Conservation (phyloP, 163 green algal species). For the Prototheca wickerhamii region DNA sequence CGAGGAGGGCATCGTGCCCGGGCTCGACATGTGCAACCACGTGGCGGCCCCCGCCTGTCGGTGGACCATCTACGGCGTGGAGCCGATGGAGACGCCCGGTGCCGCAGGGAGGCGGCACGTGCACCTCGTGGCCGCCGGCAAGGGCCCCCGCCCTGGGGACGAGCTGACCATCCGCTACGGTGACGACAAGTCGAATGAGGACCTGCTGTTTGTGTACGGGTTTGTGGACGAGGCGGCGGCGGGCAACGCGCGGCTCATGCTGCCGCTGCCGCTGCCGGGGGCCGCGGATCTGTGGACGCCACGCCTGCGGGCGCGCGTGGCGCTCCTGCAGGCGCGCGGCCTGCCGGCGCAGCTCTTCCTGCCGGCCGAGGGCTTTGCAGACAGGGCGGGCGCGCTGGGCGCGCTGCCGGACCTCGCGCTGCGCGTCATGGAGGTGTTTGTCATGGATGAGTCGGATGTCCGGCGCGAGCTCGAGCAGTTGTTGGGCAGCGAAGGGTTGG, state of each 20-base stretch:
- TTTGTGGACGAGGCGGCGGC: constrained; percentile 33
- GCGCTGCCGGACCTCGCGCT: constrained; percentile 30
- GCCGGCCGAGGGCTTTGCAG: constrained; percentile 11
- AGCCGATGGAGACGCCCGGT: background rate
- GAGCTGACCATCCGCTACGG: constrained; percentile 74
- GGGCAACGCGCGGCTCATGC: background rate
- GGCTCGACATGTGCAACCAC: constrained; percentile 84
- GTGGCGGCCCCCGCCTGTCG: constrained; percentile 33
- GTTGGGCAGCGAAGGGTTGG: too few relatives aligned
- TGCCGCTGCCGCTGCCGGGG: background rate
- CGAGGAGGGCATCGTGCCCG: constrained; percentile 68
- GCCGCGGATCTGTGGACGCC: background rate
- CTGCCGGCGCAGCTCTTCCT: constrained; percentile 67
- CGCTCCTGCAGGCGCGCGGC: constrained; percentile 39
- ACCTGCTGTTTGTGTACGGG: constrained; percentile 77
- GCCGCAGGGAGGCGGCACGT: constrained; percentile 15
- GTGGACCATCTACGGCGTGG: constrained; percentile 38
- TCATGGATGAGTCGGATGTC: constrained; percentile 44
- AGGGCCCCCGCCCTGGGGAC: constrained; percentile 18
- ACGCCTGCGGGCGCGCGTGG: constrained; percentile 30
- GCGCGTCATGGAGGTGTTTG: constrained; percentile 56
- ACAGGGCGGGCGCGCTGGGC: background rate
- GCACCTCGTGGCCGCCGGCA: background rate
- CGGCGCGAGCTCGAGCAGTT: constrained; percentile 21
- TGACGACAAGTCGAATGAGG: constrained; percentile 73